phyloP scores from a whole-genome alignment of 257 asterid species.

The Dorcoceras hygrometricum region DNA sequence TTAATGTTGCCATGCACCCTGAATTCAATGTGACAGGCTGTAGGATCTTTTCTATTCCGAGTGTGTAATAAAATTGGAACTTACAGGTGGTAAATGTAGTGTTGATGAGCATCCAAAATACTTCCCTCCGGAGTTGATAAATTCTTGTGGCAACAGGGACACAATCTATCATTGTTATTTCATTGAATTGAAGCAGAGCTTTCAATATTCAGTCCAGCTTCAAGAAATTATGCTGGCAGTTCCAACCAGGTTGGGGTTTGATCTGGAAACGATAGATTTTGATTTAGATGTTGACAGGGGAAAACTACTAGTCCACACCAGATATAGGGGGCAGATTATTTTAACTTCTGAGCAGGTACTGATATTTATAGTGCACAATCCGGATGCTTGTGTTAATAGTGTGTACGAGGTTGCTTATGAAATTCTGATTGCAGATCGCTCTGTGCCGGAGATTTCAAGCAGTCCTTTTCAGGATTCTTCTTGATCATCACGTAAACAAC shows the following conservation, averaged over 20 bases:
- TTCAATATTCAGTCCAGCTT: constrained; percentile 38
- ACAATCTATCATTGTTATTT: constrained; percentile 42
- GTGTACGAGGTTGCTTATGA: neutral
- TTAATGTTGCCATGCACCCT: neutral
- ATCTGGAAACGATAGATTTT: constrained; percentile 30
- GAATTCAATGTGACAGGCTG: neutral
- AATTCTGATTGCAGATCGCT: constrained; percentile 43
- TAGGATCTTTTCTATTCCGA: constrained; percentile 6
- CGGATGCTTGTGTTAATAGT: neutral
- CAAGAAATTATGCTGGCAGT: constrained; percentile 51
- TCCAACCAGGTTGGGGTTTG: constrained; percentile 41
- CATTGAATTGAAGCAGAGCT: constrained; percentile 39
- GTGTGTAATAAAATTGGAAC: constrained; percentile 16
- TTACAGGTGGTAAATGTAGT: constrained; percentile 37
- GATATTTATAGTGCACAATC: neutral
- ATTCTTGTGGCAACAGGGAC: constrained; percentile 23
- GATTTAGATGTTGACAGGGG: constrained; percentile 59
- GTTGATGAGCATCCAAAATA: constrained; percentile 40
- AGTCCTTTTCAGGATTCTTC: constrained; percentile 46
- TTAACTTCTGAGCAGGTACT: constrained; percentile 48
- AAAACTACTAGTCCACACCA: constrained; percentile 28
- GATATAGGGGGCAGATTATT: constrained; percentile 25
- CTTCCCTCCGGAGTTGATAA: constrained; percentile 61
- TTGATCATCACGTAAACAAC: constrained; percentile 40
- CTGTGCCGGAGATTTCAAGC: constrained; percentile 55